Evolutionary conservation across 2,329 filamentous ascomycete species (phyloP).

Genomic region (Dactylellina drechsleri): DNA sequence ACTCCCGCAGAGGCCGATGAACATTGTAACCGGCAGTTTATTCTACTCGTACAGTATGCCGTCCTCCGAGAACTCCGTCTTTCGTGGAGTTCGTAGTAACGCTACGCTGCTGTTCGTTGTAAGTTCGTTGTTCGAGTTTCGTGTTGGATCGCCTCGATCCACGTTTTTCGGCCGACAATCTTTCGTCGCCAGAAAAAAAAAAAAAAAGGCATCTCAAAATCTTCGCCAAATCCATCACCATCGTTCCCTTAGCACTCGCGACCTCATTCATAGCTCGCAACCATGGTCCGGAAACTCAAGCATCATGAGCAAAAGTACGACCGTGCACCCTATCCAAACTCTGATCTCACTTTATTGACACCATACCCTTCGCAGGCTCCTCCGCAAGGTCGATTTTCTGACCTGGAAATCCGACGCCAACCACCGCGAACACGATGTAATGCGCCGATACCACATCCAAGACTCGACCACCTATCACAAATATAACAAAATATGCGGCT

Average conservation of each 20-base stretch:
- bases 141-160: slow-evolving; percentile 38
- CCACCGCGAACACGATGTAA: slow-evolving; percentile 83
- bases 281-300: slow-evolving; percentile 95
- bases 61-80: not conserved
- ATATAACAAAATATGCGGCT: slow-evolving; percentile 75
- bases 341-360: slow-evolving; percentile 7
- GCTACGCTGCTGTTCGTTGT: not conserved
- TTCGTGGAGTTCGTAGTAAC: not conserved
- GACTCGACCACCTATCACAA: slow-evolving; percentile 85
- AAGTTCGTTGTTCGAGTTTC: slow-evolving; percentile 16
- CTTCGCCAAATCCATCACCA: slow-evolving; percentile 8
- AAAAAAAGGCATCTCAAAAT: slow-evolving; percentile 16
- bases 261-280: slow-evolving; percentile 55
- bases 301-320: slow-evolving; percentile 86
- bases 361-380: slow-evolving; percentile 66
- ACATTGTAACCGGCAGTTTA: slow-evolving; percentile 27
- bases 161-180: slow-evolving; percentile 45
- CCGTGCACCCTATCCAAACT: not conserved
- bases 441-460: slow-evolving; percentile 88
- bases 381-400: slow-evolving; percentile 91
- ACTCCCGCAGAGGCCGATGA: slow-evolving; percentile 51
- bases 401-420: slow-evolving; percentile 88
- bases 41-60: not conserved
- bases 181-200: slow-evolving; percentile 36
- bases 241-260: not conserved